phyloP scores from a whole-genome alignment of 2,329 filamentous ascomycete species.

The Pseudocercospora vitis region DNA sequence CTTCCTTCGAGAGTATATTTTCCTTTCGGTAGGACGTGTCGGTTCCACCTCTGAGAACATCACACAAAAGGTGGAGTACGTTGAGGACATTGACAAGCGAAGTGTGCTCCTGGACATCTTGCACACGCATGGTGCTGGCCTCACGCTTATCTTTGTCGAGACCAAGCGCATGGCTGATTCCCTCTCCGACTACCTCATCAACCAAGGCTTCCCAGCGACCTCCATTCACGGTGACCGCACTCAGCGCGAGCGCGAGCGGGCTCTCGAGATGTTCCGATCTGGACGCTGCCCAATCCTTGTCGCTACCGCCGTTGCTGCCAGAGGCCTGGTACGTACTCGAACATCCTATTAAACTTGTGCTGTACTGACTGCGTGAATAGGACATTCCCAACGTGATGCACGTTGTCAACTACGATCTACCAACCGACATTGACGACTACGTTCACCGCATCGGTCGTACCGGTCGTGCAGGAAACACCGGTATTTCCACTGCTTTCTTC shows the following conservation, averaged over 20 bases:
- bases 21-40: conserved; percentile 96
- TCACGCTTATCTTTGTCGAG: conserved; percentile 97
- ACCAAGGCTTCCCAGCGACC: conserved; percentile 96
- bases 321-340: conserved; percentile 43
- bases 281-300: conserved; percentile 94
- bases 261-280: conserved; percentile 95
- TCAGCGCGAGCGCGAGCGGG: conserved; percentile 97
- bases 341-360: no score
- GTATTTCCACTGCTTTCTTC: conserved; percentile 98
- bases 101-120: conserved; percentile 96
- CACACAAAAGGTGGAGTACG: conserved; percentile 96
- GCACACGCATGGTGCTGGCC: conserved; percentile 83
- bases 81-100: conserved; percentile 95
- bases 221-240: conserved; percentile 98
- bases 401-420: conserved; percentile 99
- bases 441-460: conserved; percentile 99
- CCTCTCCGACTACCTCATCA: conserved; percentile 95
- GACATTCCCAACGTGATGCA: conserved; percentile 97
- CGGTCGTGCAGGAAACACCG: conserved; percentile 97
- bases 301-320: conserved; percentile 91
- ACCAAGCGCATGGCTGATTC: conserved; percentile 99
- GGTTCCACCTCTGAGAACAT: conserved; percentile 99
- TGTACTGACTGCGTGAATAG: no score
- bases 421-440: conserved; percentile 97
- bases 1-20: conserved; percentile 98